phyloP scores from a whole-genome alignment of 495 filamentous ascomycete genomes.

The Penicillium waksmanii region DNA sequence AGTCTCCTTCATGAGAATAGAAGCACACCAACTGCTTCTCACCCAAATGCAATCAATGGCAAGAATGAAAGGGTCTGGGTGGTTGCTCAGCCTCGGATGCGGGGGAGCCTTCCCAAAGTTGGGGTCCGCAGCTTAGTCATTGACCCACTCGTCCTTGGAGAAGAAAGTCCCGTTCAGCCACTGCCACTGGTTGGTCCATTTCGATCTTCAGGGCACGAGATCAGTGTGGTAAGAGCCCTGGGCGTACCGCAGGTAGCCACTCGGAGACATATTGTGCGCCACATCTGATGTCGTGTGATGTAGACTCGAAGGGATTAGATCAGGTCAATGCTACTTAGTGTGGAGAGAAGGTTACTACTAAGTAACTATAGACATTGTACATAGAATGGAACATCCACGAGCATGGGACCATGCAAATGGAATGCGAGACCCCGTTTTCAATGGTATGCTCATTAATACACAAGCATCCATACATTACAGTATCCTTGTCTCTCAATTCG shows the following conservation, averaged over 20 bases:
- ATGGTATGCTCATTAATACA: too few relatives aligned
- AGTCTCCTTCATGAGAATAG: conserved; percentile 28
- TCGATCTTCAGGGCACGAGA: not conserved
- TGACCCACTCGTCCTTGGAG: not conserved
- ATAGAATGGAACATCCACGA: not conserved
- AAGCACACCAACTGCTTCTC: conserved; percentile 5
- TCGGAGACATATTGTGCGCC: conserved; percentile 6
- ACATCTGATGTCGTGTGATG: conserved; percentile 24
- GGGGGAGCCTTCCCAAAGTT: conserved; percentile 4
- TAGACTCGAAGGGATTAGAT: conserved; percentile 10
- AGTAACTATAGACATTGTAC: not conserved
- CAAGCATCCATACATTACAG: too few relatives aligned
- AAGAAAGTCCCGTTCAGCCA: not conserved
- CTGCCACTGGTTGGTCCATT: not conserved
- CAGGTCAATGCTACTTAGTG: not conserved
- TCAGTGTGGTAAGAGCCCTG: not conserved
- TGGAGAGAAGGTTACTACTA: not conserved
- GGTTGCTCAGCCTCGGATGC: conserved; percentile 2
- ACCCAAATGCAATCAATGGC: not conserved
- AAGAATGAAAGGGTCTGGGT: not conserved
- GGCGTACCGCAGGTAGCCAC: not conserved
- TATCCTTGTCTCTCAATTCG: too few relatives aligned
- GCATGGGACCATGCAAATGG: not conserved
- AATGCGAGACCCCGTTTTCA: too few relatives aligned
- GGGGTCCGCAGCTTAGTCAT: conserved; percentile 6